Conservation (phyloP, 2,329 filamentous ascomycete species). For the Fragosphaeria purpurea region DNA sequence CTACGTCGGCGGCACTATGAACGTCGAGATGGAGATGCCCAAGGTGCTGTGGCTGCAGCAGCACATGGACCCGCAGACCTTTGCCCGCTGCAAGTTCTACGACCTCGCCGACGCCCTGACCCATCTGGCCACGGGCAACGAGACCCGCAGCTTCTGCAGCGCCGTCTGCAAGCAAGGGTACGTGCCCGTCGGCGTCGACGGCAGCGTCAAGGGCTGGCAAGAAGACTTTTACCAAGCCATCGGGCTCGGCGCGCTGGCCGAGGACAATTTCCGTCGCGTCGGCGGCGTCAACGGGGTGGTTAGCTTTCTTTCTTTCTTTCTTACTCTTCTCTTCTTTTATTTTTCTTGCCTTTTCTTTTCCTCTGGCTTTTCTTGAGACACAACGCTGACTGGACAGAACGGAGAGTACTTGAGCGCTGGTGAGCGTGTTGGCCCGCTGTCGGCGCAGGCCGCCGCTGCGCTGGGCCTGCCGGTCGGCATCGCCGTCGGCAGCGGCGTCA, state of each 20-base stretch:
- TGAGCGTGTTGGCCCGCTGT: constrained; percentile 77
- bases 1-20: constrained; percentile 97
- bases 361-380: too few species aligned
- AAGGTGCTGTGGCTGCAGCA: constrained; percentile 99
- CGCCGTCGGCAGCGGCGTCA: constrained; percentile 90
- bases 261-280: constrained; percentile 86
- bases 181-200: constrained; percentile 93
- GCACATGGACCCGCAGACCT: constrained; percentile 87
- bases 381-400: too few species aligned
- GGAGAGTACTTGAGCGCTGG: constrained; percentile 85
- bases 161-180: constrained; percentile 96
- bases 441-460: constrained; percentile 70
- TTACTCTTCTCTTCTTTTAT: neutral
- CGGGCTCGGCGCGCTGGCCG: constrained; percentile 71
- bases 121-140: constrained; percentile 84
- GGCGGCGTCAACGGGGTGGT: constrained; percentile 93
- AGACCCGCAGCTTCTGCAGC: constrained; percentile 89
- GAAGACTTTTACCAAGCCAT: constrained; percentile 84
- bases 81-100: constrained; percentile 92
- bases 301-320: constrained; percentile 41
- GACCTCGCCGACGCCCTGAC: constrained; percentile 89
- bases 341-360: neutral
- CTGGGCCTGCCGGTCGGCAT: constrained; percentile 80
- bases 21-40: constrained; percentile 98
- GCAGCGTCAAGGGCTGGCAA: constrained; percentile 96